phyloP scores from a whole-genome alignment of 148 eudicot species.

The Rhododendron molle region DNA sequence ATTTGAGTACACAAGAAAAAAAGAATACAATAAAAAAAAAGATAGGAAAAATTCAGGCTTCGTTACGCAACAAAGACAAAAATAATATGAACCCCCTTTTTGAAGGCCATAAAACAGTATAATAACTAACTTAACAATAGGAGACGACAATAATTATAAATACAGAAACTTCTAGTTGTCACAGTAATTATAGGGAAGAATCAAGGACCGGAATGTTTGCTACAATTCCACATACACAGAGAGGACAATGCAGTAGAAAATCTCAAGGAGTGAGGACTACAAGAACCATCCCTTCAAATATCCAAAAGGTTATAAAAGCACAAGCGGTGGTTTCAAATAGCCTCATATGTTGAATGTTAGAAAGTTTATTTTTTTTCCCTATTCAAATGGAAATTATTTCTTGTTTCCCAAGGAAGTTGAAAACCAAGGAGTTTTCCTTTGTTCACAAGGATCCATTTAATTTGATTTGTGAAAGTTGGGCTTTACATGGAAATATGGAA shows the following conservation, averaged over 20 bases:
- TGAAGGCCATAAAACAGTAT: not conserved
- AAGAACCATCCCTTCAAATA: not conserved
- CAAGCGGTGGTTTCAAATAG: not conserved
- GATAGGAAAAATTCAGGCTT: not conserved
- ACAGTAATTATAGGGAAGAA: not conserved
- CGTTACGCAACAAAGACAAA: not conserved
- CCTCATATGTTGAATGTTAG: not conserved
- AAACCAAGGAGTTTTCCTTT: not conserved
- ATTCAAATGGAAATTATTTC: not conserved
- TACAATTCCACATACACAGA: not conserved
- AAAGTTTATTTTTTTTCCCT: not conserved
- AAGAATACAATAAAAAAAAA: not conserved
- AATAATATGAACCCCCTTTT: not conserved
- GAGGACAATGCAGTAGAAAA: not conserved
- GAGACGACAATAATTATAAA: not conserved
- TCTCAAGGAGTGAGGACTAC: not conserved
- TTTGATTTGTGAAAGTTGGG: not conserved
- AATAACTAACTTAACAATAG: not conserved
- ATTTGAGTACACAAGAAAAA: not conserved
- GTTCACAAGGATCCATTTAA: not conserved
- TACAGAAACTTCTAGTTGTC: not conserved
- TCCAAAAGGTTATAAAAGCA: not conserved
- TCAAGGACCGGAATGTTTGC: not conserved
- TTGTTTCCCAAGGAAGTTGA: not conserved
- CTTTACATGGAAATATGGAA: no score